Evolutionary conservation across 768 basidiomycete species (phyloP).

Genomic region (Boletus vinaceobasis): DNA sequence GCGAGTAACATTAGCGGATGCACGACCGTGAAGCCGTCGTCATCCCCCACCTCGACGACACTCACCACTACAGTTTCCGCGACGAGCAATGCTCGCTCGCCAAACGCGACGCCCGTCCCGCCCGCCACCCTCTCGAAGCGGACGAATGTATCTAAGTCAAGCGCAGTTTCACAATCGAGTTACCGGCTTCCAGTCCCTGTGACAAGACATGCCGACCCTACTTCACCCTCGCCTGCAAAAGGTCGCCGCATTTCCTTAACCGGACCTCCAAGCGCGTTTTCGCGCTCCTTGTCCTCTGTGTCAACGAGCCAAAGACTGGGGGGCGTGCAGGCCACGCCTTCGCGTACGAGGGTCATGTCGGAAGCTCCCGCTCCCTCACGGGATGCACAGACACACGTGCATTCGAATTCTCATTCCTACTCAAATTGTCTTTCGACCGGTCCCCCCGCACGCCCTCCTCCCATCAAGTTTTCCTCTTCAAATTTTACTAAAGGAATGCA

Average conservation of each 20-base stretch:
- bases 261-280: conserved; percentile 28
- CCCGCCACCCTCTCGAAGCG: conserved; percentile 35
- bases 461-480: conserved; percentile 40
- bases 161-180: conserved; percentile 31
- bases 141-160: conserved; percentile 37
- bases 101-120: conserved; percentile 52
- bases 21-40: conserved; percentile 44
- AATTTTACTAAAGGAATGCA: conserved; percentile 34
- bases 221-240: conserved; percentile 28
- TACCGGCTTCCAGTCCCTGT: conserved; percentile 41
- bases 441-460: conserved; percentile 25
- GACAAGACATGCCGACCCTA: conserved; percentile 25
- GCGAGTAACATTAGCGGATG: conserved; percentile 47
- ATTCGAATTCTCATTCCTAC: conserved; percentile 22
- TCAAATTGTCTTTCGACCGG: conserved; percentile 27
- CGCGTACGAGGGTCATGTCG: conserved; percentile 44
- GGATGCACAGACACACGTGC: conserved; percentile 22
- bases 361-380: conserved; percentile 33
- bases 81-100: conserved; percentile 35
- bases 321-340: conserved; percentile 33
- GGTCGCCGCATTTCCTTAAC: conserved; percentile 27
- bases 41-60: conserved; percentile 26
- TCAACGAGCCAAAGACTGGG: conserved; percentile 14
- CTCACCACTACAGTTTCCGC: conserved; percentile 25
- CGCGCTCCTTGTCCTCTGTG: conserved; percentile 16